Evolutionary conservation across 2,329 filamentous ascomycete genomes (phyloP), one percentile per base, ranked within the genome.

Genomic region (Nigrospora sphaerica): DNA sequence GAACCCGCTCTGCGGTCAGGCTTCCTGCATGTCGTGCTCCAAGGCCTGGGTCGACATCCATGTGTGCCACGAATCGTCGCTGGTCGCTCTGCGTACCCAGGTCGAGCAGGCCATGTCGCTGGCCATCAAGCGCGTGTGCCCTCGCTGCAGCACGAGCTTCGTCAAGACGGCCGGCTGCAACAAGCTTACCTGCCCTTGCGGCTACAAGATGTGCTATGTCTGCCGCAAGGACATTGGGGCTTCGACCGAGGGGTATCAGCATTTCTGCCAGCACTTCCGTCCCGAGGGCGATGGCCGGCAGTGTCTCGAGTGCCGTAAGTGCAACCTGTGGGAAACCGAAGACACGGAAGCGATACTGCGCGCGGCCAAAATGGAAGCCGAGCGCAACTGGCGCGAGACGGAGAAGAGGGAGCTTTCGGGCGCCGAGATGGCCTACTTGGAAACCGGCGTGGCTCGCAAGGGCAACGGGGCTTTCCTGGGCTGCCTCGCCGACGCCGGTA

Each of bases 131-230:
- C 86, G 93, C 43, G 92, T 93, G 11, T 98, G 93, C 63, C 93
- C 93, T 10, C 81, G 85, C 41, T 98, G 93, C 72, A 85, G 88
- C 55, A 88, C 91, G 11, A 88, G 85, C 14, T 97, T 97, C 63
- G 88, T 98, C 67, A 97, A 97, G 65, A 85, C 83, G 7, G 83
- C 85, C 23, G 93, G 93, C 58, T 98, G 93, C 77, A 98, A 98
- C 73, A 97, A 97, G 69, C 77, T 98, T 36, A 92, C 89, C 6
- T 97, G 93, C 62, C 83, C 90, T 14, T 98, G 93, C 66, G 93
- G 93, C 10, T 97, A 97, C 68, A 86, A 87, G 56, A 97, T 97
- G 92, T 98, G 93, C 65, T 98, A 98, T 61, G 81, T 97, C 40
- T 98, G 93, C 65, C 87, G 93, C 36, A 85, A 85, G 55, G 83